Conservation (phyloP, 176 grass and related monocot species). For the Bolboschoenus planiculmis region DNA sequence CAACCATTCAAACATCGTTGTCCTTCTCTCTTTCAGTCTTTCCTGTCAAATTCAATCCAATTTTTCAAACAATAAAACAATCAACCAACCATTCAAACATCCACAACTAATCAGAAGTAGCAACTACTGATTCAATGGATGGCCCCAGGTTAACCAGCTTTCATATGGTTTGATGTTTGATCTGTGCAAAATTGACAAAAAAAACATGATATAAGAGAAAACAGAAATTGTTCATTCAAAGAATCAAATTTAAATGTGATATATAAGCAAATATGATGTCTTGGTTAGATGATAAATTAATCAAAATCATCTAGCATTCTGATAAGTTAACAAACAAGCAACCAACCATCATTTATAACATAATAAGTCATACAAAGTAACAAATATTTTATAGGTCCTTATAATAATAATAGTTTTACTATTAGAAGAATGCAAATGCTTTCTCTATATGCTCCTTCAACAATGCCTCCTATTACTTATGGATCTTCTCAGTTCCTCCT, state of each 20-base stretch:
- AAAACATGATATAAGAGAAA: background rate
- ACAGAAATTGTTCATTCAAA: background rate
- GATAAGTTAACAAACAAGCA: background rate
- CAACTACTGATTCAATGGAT: background rate
- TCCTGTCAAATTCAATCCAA: background rate
- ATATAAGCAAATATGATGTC: background rate
- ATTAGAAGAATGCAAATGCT: background rate
- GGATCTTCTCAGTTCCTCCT: background rate
- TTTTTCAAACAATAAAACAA: background rate
- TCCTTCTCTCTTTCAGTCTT: too few species aligned
- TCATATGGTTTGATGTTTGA: background rate
- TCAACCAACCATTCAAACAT: background rate
- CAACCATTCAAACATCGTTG: background rate
- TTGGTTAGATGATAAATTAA: background rate
- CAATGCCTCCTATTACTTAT: background rate
- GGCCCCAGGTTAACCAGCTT: background rate
- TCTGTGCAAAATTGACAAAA: background rate
- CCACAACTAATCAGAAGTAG: background rate
- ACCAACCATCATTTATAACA: background rate
- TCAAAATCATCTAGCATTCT: background rate
- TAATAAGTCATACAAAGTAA: background rate
- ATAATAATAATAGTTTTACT: background rate
- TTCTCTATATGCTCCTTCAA: background rate
- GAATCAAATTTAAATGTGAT: background rate
- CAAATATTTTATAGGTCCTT: background rate